Conservation (phyloP, 2,329 filamentous ascomycete genomes). For the Aspergillus vadensis region DNA sequence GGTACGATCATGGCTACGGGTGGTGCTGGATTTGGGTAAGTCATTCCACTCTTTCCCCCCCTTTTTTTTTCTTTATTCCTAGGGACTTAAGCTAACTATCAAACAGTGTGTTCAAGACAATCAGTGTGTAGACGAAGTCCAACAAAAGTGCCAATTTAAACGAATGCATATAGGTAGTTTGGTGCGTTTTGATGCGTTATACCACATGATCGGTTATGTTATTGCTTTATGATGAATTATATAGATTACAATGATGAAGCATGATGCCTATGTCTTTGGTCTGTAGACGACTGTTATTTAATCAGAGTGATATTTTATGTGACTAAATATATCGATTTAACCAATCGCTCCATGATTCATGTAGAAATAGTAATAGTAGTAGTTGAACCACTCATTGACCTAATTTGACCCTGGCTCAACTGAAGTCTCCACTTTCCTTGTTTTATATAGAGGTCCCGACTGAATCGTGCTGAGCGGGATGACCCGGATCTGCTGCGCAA, state of each 20-base stretch:
- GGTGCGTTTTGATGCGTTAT: constrained; percentile 9
- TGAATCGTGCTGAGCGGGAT: too few species aligned
- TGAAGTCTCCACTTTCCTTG: too few species aligned
- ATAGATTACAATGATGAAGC: constrained; percentile 7
- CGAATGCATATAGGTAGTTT: constrained; percentile 8
- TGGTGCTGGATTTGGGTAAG: constrained; percentile 73
- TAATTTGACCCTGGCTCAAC: too few species aligned
- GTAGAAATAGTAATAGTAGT: too few species aligned
- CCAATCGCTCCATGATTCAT: too few species aligned
- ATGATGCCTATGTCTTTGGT: not conserved
- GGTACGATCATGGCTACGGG: constrained; percentile 88
- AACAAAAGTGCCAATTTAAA: constrained; percentile 9
- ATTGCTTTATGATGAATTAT: constrained; percentile 6
- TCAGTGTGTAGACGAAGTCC: constrained; percentile 64
- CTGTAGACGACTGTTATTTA: too few species aligned
- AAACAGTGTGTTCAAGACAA: constrained; percentile 74
- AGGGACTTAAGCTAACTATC: constrained; percentile 20
- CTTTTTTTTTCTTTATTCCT: not conserved
- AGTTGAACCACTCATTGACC: too few species aligned
- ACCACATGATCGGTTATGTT: constrained; percentile 5
- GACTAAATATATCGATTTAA: too few species aligned
- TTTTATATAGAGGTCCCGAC: too few species aligned
- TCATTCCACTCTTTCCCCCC: constrained; percentile 15
- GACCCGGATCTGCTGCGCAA: too few species aligned
- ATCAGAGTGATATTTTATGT: too few species aligned